Evolutionary conservation across 2,329 filamentous ascomycete species (phyloP), one percentile per base, ranked within the genome.

Genomic region (Ophiocordyceps camponoti-leonardi): DNA sequence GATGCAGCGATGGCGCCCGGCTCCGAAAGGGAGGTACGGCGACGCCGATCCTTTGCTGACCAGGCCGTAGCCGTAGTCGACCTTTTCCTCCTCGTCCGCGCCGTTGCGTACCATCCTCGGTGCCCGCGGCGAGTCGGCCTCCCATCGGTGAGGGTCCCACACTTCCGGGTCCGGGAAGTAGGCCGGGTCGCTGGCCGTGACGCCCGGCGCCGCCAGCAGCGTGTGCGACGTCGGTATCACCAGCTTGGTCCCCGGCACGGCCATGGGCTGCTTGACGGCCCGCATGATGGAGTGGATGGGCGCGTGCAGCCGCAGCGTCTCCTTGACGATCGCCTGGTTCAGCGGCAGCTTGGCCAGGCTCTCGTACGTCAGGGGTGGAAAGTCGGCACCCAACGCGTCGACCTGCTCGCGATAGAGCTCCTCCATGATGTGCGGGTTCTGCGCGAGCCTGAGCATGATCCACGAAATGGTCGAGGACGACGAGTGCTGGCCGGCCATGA

Each of bases 241-340:
- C 58, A 81, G 94, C 54, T 82, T 82, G 40, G 86, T 93, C 51
- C 83, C 84, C 28, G 86, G 79, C 23, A 94, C 75, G 12, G 79
- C 74, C 75, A 95, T 86, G 48, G 88, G 86, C 52, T 78, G 77
- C 68, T 90, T 94, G 61, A 94, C 90, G 54, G 85, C 83, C 55
- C 88, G 86, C 72, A 96, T 77, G 58, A 96, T 94, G 44, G 85
- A 92, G 73, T 95, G 88, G 57, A 96, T 95, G 1, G 88, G 88
- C 1, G 87, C 83, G 62, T 95, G 85, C 16, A 95, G 71, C 50
- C 88, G 83, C 37, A 95, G 80, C 3, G 88, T 94, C 66, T 95
- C 88, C 68, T 90, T 92, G 65, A 95, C 75, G 51, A 93, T 80
- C 55, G 86, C 82, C 54, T 81, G 73, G 68, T 94, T 85, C 19